Evolutionary conservation across 345 rosid genomes (phyloP).

Genomic region (Acer campestre): DNA sequence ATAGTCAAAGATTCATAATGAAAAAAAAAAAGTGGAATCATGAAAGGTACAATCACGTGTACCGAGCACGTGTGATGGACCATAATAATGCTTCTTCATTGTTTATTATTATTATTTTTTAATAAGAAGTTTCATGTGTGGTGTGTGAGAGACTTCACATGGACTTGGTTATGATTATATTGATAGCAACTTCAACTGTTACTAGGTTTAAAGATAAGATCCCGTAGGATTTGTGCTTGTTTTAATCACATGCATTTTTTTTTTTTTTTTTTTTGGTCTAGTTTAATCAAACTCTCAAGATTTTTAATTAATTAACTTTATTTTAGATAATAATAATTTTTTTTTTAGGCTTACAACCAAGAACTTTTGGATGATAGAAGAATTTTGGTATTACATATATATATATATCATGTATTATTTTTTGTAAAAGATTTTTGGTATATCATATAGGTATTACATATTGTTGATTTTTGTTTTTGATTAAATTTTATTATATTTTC

Average conservation of each 20-base stretch:
- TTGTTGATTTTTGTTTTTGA: too few relatives aligned
- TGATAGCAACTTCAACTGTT: not conserved
- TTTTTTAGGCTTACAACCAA: not conserved
- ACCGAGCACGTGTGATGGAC: conserved; percentile 2
- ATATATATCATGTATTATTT: too few relatives aligned
- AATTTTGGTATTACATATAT: not conserved
- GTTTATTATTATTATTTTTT: too few relatives aligned
- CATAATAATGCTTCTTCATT: not conserved
- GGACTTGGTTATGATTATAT: not conserved
- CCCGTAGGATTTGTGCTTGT: not conserved
- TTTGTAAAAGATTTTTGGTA: too few relatives aligned
- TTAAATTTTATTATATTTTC: too few relatives aligned
- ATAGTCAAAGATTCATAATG: not conserved
- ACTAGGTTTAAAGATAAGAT: not conserved
- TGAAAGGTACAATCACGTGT: not conserved
- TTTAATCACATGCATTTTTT: not conserved
- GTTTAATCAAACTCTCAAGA: too few relatives aligned
- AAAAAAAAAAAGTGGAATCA: not conserved
- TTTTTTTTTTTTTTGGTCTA: too few relatives aligned
- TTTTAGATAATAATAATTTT: too few relatives aligned
- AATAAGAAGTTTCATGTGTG: not conserved
- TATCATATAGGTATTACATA: too few relatives aligned
- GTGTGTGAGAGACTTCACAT: not conserved
- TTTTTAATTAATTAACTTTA: too few relatives aligned
- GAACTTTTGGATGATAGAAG: not conserved